phyloP scores from a whole-genome alignment of 139 green algal genomes.

The Zygnema cylindricum region DNA sequence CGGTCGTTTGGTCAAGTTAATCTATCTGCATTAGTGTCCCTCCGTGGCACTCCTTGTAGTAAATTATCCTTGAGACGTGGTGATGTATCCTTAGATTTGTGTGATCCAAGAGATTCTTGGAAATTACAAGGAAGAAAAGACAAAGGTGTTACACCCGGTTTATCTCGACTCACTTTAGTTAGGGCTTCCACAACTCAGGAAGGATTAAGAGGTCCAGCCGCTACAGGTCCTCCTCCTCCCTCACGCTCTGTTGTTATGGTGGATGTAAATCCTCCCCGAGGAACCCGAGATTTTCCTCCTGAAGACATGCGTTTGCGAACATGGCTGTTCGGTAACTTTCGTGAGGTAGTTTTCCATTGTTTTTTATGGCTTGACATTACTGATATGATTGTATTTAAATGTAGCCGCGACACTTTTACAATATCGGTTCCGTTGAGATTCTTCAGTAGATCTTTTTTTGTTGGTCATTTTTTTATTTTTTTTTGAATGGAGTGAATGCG shows the following conservation, averaged over 20 bases:
- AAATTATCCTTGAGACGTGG: too few relatives aligned
- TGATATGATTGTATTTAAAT: conserved; percentile 9
- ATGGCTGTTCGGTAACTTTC: conserved; percentile 84
- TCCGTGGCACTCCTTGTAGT: neutral
- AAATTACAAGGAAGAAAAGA: neutral
- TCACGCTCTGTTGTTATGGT: conserved; percentile 49
- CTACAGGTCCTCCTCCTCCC: conserved; percentile 12
- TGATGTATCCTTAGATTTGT: neutral
- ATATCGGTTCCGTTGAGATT: too few relatives aligned
- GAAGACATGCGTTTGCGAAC: conserved; percentile 91
- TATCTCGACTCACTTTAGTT: neutral
- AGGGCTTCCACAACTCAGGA: neutral
- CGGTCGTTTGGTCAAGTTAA: neutral
- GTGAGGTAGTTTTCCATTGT: conserved; percentile 32
- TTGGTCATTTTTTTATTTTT: neutral
- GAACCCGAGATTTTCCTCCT: conserved; percentile 93
- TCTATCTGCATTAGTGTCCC: neutral
- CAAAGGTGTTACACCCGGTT: neutral
- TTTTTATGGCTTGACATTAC: conserved; percentile 6
- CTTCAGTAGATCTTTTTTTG: neutral
- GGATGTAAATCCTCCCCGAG: conserved; percentile 72
- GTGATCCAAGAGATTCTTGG: neutral
- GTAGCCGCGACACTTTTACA: too few relatives aligned
- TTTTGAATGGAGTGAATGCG: neutral
- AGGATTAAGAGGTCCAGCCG: conserved; percentile 7